These are phyloP conservation scores for Coniella vitis DNA, from an alignment of 2,329 filamentous ascomycete genomes.

Conservation along the genomic window DNA sequence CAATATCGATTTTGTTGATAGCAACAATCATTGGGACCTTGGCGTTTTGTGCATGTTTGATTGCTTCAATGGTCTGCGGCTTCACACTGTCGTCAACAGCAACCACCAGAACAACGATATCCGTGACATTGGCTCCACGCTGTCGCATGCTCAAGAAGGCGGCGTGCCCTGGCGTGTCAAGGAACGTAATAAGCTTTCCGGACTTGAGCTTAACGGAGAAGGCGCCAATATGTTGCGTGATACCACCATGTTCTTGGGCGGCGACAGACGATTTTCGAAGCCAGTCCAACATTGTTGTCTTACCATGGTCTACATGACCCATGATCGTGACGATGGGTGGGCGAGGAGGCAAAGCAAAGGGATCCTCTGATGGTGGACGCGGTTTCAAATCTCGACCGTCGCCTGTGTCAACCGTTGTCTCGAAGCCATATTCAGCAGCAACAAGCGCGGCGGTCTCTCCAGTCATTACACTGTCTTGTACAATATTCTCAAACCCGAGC, in stretches of 20 bases:
- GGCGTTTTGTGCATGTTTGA: constrained; percentile 84
- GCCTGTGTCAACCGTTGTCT: constrained; percentile 67
- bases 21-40: constrained; percentile 95
- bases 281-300: constrained; percentile 92
- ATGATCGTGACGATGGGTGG: constrained; percentile 98
- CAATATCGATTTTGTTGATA: constrained; percentile 76
- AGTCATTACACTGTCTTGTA: constrained; percentile 78
- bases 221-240: constrained; percentile 97
- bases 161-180: constrained; percentile 93
- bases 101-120: constrained; percentile 93
- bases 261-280: constrained; percentile 88
- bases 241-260: constrained; percentile 87
- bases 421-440: constrained; percentile 86
- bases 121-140: constrained; percentile 89
- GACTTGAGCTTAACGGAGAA: constrained; percentile 85
- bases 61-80: constrained; percentile 90
- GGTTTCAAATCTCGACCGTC: constrained; percentile 65
- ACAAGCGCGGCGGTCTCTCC: constrained; percentile 86
- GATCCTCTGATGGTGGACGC: constrained; percentile 62
- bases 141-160: constrained; percentile 95
- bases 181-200: constrained; percentile 88
- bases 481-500: constrained; percentile 83
- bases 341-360: constrained; percentile 59
- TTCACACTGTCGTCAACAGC: constrained; percentile 97
- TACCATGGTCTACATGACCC: constrained; percentile 98